phyloP scores from a whole-genome alignment of 2,329 filamentous ascomycete genomes.

The Alternaria rosae region DNA sequence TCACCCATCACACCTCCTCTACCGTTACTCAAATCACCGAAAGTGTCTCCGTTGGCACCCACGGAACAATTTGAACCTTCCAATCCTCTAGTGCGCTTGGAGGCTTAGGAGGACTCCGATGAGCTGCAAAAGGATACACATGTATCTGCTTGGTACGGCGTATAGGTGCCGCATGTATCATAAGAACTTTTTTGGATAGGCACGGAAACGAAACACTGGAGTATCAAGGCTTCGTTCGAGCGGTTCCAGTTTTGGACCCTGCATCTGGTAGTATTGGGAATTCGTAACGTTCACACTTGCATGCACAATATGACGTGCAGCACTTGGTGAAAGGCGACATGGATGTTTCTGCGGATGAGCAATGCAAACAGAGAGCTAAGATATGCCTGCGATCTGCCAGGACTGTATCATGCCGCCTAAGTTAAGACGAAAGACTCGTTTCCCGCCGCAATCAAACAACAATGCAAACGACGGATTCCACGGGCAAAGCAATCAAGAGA shows the following conservation, averaged over 20 bases:
- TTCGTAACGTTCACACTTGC: not conserved
- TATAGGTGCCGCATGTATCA: not conserved
- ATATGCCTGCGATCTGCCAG: too few relatives aligned
- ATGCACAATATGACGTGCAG: too few relatives aligned
- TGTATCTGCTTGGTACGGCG: not conserved
- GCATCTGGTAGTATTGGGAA: not conserved
- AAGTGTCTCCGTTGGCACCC: not conserved
- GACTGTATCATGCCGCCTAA: not conserved
- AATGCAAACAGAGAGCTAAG: too few relatives aligned
- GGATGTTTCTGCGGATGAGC: too few relatives aligned
- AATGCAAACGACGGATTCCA: too few relatives aligned
- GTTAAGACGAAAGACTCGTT: not conserved
- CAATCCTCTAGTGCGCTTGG: not conserved
- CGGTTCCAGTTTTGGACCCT: not conserved
- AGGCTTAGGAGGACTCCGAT: not conserved
- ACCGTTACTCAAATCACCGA: not conserved
- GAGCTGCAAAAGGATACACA: not conserved
- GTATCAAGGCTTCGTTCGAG: not conserved
- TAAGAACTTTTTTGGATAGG: not conserved
- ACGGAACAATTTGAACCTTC: not conserved
- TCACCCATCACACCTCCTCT: not conserved
- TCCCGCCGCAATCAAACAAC: too few relatives aligned
- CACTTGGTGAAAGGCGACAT: too few relatives aligned
- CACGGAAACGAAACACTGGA: not conserved
- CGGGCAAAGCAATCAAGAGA: not conserved